Evolutionary conservation across 352 stramenopile genomes (phyloP).

Genomic region (Phytopythium kandeliae): DNA sequence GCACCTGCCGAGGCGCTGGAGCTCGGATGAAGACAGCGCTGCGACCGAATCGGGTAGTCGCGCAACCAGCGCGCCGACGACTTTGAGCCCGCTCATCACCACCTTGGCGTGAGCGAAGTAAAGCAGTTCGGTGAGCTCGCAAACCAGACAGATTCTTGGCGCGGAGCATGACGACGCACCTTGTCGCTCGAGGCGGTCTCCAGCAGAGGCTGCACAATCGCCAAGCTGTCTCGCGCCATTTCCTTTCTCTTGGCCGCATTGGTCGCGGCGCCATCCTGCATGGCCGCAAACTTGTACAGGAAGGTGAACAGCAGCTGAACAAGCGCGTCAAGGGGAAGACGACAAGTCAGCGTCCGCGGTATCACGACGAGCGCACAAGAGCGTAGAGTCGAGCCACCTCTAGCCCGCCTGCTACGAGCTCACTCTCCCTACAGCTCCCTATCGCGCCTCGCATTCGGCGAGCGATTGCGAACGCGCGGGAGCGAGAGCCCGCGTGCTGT

Average conservation of each 20-base stretch:
- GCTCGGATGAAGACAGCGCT: slow-evolving; percentile 13
- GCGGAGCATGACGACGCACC: not conserved
- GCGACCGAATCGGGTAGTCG: slow-evolving; percentile 38
- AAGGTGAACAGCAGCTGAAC: slow-evolving; percentile 41
- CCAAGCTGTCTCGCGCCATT: slow-evolving; percentile 20
- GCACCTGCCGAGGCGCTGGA: slow-evolving; percentile 29
- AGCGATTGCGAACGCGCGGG: not conserved
- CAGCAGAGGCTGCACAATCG: slow-evolving; percentile 14
- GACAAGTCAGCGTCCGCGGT: not conserved
- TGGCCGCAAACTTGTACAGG: slow-evolving; percentile 24
- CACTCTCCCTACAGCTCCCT: slow-evolving; percentile 12
- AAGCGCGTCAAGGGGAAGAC: not conserved
- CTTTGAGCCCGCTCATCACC: slow-evolving; percentile 49
- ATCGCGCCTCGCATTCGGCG: slow-evolving; percentile 6
- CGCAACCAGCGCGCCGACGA: slow-evolving; percentile 44
- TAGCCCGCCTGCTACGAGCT: slow-evolving; percentile 19
- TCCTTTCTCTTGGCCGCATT: not conserved
- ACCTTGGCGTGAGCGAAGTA: slow-evolving; percentile 13
- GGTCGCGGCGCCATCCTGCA: slow-evolving; percentile 10
- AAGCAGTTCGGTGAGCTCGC: not conserved
- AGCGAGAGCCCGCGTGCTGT: not conserved
- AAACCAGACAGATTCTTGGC: not conserved
- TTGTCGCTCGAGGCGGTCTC: slow-evolving; percentile 18
- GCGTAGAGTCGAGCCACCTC: too few species aligned
- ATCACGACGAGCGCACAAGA: not conserved